Evolutionary conservation across 371 early-diverging fungal species (phyloP).

Genomic region (Rhizopus sp.): DNA sequence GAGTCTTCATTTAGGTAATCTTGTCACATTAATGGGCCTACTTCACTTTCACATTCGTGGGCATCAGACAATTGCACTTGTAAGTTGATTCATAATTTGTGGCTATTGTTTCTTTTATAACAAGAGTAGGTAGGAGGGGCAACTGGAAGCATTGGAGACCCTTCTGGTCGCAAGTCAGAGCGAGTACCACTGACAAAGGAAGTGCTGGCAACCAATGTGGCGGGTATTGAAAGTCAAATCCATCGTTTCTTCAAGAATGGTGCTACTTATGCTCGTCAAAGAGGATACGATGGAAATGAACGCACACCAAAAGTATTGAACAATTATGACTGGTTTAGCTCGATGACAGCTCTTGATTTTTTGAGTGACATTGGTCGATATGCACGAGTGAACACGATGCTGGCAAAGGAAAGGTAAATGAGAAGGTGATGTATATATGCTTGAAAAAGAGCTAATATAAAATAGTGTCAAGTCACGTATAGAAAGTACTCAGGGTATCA

Average conservation of each 20-base stretch:
- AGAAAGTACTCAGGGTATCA: constrained; percentile 83
- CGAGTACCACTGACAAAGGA: constrained; percentile 65
- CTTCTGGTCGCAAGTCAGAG: constrained; percentile 84
- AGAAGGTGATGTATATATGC: background rate
- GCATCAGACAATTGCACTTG: constrained; percentile 83
- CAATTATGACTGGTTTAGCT: constrained; percentile 82
- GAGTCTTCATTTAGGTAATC: constrained; percentile 89
- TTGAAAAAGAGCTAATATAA: background rate
- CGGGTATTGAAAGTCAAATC: constrained; percentile 72
- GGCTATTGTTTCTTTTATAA: background rate
- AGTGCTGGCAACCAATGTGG: constrained; percentile 64
- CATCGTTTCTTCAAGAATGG: constrained; percentile 72
- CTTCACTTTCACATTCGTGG: constrained; percentile 87
- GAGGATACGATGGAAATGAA: constrained; percentile 33
- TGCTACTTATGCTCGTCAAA: constrained; percentile 55
- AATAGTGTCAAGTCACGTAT: constrained; percentile 75
- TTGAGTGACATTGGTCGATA: constrained; percentile 77
- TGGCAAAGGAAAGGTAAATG: constrained; percentile 79
- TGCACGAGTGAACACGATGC: constrained; percentile 83
- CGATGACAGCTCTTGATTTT: constrained; percentile 81
- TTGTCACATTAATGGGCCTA: constrained; percentile 81
- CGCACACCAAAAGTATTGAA: constrained; percentile 64
- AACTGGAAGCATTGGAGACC: constrained; percentile 94
- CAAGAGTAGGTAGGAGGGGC: constrained; percentile 82
- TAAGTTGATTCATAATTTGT: constrained; percentile 24